These are phyloP conservation scores for Heliamphora exappendiculata DNA, from an alignment of 148 eudicot genomes.

Conservation along the genomic window DNA sequence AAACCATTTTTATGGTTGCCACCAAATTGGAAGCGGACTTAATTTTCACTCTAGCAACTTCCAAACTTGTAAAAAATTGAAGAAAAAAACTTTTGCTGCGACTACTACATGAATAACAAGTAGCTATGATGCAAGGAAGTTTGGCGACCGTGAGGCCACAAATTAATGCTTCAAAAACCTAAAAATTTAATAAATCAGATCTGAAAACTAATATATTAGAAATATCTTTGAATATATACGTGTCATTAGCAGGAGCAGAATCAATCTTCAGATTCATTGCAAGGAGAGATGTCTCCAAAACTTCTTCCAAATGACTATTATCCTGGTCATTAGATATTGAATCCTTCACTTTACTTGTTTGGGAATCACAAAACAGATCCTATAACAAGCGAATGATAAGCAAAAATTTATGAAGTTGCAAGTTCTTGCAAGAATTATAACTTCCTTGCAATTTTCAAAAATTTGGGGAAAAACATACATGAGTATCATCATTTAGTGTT, in stretches of 20 bases:
- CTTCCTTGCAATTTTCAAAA: conserved; percentile 1
- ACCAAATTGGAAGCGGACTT: not conserved
- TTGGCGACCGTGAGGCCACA: not conserved
- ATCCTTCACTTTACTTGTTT: conserved; percentile 34
- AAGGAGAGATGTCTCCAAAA: conserved; percentile 59
- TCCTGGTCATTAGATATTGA: conserved; percentile 26
- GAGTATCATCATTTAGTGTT: conserved; percentile 66
- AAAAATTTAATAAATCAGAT: not conserved
- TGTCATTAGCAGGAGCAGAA: conserved; percentile 65
- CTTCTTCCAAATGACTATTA: conserved; percentile 40
- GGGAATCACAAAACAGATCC: conserved; percentile 72
- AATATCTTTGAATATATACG: conserved; percentile 31
- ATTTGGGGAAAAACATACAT: conserved; percentile 48
- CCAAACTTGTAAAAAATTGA: not conserved
- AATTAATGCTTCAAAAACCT: not conserved
- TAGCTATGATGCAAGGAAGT: not conserved
- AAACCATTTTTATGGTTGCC: not conserved
- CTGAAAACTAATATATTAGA: not conserved
- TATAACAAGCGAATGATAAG: conserved; percentile 18
- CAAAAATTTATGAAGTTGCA: not conserved
- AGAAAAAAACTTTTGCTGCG: not conserved
- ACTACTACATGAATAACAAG: not conserved
- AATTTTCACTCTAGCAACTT: not conserved
- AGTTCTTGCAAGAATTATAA: not conserved
- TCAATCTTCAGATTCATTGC: conserved; percentile 69